Conservation (phyloP, 179 eudicot species). For the Spergularia azorica region DNA sequence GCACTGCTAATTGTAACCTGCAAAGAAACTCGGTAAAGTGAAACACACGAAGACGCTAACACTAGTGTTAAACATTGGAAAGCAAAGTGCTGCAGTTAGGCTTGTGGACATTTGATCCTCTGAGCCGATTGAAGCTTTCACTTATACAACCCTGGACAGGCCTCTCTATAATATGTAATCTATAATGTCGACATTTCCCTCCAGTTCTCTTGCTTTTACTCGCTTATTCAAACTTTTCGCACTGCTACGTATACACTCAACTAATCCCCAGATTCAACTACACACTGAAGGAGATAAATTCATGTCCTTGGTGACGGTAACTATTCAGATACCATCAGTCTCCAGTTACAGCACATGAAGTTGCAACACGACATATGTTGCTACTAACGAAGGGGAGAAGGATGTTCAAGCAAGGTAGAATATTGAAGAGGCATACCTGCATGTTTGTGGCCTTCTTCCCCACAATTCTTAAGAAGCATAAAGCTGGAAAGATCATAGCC, state of each 20-base stretch:
- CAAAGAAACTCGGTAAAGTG: not conserved
- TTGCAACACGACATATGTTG: not conserved
- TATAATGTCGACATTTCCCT: too few species aligned
- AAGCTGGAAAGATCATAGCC: constrained; percentile 74
- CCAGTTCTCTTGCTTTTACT: too few species aligned
- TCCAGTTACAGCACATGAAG: not conserved
- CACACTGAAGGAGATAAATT: not conserved
- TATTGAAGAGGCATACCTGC: constrained; percentile 44
- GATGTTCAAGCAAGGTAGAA: not conserved
- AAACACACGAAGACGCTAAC: too few species aligned
- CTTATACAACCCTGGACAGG: too few species aligned
- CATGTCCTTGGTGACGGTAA: not conserved
- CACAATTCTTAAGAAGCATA: constrained; percentile 62
- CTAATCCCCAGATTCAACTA: not conserved
- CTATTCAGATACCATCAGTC: not conserved
- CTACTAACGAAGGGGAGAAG: not conserved
- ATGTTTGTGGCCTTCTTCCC: constrained; percentile 57
- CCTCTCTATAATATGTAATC: too few species aligned
- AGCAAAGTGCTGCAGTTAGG: too few species aligned
- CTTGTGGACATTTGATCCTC: too few species aligned
- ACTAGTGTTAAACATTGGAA: too few species aligned
- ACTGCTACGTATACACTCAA: not conserved
- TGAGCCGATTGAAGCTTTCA: too few species aligned
- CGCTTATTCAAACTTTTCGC: not conserved
- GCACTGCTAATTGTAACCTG: constrained; percentile 51